Evolutionary conservation across 1,284 basidiomycete species (phyloP).

Genomic region (Neonothopanus nambi): DNA sequence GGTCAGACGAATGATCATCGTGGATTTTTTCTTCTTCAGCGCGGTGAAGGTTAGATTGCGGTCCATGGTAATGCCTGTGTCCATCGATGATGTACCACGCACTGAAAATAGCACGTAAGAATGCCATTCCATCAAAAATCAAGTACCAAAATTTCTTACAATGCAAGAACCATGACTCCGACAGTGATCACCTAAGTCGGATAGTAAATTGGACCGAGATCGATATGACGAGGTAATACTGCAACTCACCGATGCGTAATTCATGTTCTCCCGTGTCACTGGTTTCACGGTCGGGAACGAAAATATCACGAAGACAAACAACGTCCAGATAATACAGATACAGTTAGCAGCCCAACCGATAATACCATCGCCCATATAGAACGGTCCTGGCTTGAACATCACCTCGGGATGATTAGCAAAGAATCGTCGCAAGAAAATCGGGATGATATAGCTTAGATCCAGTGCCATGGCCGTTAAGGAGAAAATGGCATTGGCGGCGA

Average conservation of each 20-base stretch:
- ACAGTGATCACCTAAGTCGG: conserved; percentile 42
- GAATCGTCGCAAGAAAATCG: conserved; percentile 70
- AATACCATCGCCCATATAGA: conserved; percentile 77
- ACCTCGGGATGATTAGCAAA: conserved; percentile 84
- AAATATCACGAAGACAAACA: conserved; percentile 71
- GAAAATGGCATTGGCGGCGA: conserved; percentile 86
- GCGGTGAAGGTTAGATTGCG: conserved; percentile 39
- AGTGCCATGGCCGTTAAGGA: conserved; percentile 74
- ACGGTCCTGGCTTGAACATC: conserved; percentile 85
- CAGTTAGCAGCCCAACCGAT: conserved; percentile 67
- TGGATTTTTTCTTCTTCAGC: neutral
- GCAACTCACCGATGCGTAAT: conserved; percentile 61
- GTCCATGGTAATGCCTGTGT: conserved; percentile 49
- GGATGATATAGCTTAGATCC: conserved; percentile 74
- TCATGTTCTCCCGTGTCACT: conserved; percentile 74
- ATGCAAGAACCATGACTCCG: conserved; percentile 45
- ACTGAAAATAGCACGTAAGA: conserved; percentile 23
- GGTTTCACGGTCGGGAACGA: conserved; percentile 73
- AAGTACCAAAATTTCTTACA: conserved; percentile 30
- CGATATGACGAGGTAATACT: neutral
- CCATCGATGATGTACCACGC: conserved; percentile 45
- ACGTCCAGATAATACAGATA: conserved; percentile 69
- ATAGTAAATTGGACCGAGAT: neutral
- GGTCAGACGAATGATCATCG: neutral
- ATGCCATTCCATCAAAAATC: neutral